A percentile compares a stretch with the other conserved stretches of the same genome.
Evolutionary conservation across 1,284 basidiomycete species (phyloP).

Genomic region (Trichosporon sp.): DNA sequence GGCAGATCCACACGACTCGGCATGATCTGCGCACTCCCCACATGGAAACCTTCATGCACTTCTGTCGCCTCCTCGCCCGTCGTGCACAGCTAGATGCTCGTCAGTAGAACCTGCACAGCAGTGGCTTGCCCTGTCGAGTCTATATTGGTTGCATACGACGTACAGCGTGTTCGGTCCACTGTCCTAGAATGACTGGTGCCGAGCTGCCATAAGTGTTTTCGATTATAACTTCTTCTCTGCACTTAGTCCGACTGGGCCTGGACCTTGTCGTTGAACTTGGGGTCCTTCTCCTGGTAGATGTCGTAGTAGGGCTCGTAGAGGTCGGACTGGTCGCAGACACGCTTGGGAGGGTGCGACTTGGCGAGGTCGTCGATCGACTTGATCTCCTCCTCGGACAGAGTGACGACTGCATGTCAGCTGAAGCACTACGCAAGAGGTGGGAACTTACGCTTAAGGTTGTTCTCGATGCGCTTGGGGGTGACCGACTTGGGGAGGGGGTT

Average conservation of each 20-base stretch:
- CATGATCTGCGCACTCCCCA: background rate
- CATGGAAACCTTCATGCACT: background rate
- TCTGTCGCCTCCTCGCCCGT: background rate
- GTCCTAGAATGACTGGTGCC: background rate
- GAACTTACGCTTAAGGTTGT: conserved; percentile 52
- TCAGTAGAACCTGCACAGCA: background rate
- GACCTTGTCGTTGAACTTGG: conserved; percentile 58
- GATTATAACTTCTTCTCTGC: conserved; percentile 9
- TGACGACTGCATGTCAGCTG: conserved; percentile 37
- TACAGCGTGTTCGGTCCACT: background rate
- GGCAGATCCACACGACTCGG: background rate
- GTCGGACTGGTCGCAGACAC: conserved; percentile 54
- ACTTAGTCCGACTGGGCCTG: conserved; percentile 27
- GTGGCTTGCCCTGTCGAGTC: background rate
- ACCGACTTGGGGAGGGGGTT: conserved; percentile 58
- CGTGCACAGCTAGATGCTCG: background rate
- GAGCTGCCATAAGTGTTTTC: background rate
- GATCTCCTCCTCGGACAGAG: conserved; percentile 51
- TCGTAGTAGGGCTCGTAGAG: conserved; percentile 45
- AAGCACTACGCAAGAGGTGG: too few relatives aligned
- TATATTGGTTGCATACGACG: conserved; percentile 18
- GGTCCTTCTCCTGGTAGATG: conserved; percentile 61
- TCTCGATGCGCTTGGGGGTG: conserved; percentile 55
- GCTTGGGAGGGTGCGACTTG: conserved; percentile 43
- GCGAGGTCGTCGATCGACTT: conserved; percentile 46